These are phyloP conservation scores for Begonia masoniana DNA, from an alignment of 306 rosid genomes.

Conservation along the genomic window DNA sequence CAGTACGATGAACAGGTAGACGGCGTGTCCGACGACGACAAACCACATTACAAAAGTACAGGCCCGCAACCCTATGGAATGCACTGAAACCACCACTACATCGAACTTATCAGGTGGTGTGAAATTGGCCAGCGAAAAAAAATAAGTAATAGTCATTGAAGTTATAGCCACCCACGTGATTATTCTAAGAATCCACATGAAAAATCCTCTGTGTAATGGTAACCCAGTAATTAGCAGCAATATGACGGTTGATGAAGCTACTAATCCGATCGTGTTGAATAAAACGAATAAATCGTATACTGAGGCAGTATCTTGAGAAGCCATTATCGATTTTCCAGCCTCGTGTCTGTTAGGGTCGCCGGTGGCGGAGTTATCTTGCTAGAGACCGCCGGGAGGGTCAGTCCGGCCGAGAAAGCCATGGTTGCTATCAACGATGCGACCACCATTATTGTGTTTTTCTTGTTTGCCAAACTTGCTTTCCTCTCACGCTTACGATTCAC, in stretches of 20 bases:
- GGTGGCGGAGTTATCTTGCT: conserved; percentile 8
- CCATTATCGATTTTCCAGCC: conserved; percentile 9
- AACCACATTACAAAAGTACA: not conserved
- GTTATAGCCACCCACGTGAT: not conserved
- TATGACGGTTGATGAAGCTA: conserved; percentile 10
- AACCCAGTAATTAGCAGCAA: conserved; percentile 10
- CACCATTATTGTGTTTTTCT: conserved; percentile 6
- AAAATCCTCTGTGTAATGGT: conserved; percentile 1
- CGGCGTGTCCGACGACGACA: too few relatives aligned
- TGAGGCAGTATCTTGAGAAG: too few relatives aligned
- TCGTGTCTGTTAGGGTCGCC: not conserved
- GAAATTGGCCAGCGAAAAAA: conserved; percentile 6
- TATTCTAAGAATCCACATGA: too few relatives aligned
- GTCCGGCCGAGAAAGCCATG: conserved; percentile 14
- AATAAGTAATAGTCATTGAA: not conserved
- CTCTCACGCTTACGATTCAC: conserved; percentile 1
- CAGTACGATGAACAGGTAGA: too few relatives aligned
- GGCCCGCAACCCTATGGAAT: not conserved
- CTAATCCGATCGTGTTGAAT: conserved; percentile 2
- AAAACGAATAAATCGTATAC: not conserved
- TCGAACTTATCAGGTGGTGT: not conserved
- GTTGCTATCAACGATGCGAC: conserved; percentile 18
- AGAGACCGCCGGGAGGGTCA: conserved; percentile 15
- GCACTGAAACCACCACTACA: conserved; percentile 8
- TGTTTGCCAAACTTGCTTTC: conserved; percentile 1